Evolutionary conservation across 106 monocot species (phyloP).

Genomic region (Platanthera zijinensis): DNA sequence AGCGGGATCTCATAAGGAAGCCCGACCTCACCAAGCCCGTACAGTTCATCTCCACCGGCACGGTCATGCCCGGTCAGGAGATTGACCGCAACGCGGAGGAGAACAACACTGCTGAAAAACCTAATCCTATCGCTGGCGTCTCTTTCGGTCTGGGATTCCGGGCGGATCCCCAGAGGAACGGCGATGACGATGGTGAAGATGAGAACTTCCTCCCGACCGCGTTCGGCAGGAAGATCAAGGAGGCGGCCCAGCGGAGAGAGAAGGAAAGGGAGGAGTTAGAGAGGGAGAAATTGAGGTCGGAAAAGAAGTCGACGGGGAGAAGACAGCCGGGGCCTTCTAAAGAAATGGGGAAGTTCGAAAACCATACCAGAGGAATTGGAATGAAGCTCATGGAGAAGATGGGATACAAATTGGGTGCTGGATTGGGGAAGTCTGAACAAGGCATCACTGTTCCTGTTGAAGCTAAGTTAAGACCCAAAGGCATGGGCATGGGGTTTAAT

Average conservation of each 20-base stretch:
- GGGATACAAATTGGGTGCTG: conserved; percentile 70
- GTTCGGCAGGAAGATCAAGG: conserved; percentile 57
- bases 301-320: conserved; percentile 10
- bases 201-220: conserved; percentile 53
- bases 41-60: conserved; percentile 72
- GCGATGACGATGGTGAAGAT: conserved; percentile 17
- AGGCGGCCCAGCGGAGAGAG: conserved; percentile 40
- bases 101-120: not conserved
- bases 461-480: conserved; percentile 60
- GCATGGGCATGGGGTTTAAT: conserved; percentile 83
- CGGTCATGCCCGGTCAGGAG: conserved; percentile 49
- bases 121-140: conserved; percentile 19
- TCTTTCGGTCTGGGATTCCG: conserved; percentile 35
- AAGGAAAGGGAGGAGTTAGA: conserved; percentile 16
- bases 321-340: conserved; percentile 7
- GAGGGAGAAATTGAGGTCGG: conserved; percentile 22
- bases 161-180: conserved; percentile 2
- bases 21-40: conserved; percentile 70
- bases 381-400: conserved; percentile 71
- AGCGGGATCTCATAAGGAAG: conserved; percentile 27
- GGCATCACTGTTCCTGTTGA: conserved; percentile 65
- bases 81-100: conserved; percentile 14
- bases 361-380: conserved; percentile 50
- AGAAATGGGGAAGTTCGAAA: conserved; percentile 45
- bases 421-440: conserved; percentile 79